Evolutionary conservation across 1,139 yeast species (phyloP).

Genomic region (Magnusiomyces sp.): DNA sequence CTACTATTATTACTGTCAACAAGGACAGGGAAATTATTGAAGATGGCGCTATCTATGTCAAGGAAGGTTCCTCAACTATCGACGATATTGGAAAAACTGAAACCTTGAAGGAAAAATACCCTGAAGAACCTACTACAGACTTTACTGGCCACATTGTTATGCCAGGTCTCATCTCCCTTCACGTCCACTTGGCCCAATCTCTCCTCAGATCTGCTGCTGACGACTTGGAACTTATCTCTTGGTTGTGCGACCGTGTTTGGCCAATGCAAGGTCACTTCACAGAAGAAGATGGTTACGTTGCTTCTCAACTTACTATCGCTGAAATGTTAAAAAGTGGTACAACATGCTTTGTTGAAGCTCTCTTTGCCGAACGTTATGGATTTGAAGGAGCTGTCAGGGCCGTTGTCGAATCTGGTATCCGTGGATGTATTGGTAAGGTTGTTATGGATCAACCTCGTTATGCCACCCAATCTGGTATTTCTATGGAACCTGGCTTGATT

Average conservation of each 20-base stretch:
- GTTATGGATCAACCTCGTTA: conserved; percentile 20
- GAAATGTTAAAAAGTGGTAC: conserved; percentile 28
- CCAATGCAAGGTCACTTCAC: conserved; percentile 26
- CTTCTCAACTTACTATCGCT: conserved; percentile 23
- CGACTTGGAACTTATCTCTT: conserved; percentile 24
- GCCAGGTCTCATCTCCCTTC: conserved; percentile 21
- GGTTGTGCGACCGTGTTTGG: conserved; percentile 27
- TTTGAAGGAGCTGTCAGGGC: conserved; percentile 24
- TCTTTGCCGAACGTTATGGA: conserved; percentile 25
- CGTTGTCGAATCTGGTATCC: conserved; percentile 21
- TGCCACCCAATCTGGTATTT: conserved; percentile 18
- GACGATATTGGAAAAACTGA: conserved; percentile 15
- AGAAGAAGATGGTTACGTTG: conserved; percentile 26
- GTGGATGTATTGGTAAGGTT: conserved; percentile 22
- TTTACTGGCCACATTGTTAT: conserved; percentile 22
- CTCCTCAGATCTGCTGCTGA: conserved; percentile 22
- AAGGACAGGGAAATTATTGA: conserved; percentile 13
- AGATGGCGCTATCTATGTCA: conserved; percentile 16
- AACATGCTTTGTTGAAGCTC: conserved; percentile 21
- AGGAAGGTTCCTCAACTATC: conserved; percentile 12
- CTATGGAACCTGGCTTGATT: conserved; percentile 19
- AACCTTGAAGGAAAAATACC: conserved; percentile 12
- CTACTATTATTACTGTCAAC: conserved; percentile 17
- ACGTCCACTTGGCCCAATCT: conserved; percentile 21
- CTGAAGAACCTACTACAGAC: conserved; percentile 15